Base-by-base conservation (phyloP, 306 rosid genomes). In the Spatholobus suberectus region DNA sequence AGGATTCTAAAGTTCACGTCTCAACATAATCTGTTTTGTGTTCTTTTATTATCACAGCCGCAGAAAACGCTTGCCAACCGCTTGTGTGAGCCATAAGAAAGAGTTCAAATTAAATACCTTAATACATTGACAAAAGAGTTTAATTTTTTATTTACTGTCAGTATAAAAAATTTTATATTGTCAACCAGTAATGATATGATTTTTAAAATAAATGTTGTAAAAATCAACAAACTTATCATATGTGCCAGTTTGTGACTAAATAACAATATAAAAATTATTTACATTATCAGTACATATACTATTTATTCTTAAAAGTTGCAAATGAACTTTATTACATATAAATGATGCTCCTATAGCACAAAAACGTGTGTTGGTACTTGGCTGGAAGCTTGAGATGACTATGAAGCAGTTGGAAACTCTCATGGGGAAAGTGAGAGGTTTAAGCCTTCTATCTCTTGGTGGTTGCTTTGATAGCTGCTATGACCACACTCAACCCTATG, bases 391-490 rank as follows among this genome's bases (percentile, higher is more conserved):
- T 34, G 49, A 84, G 17, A 84, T 78, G 84, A 81, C 82, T 14
- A 87, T 81, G 79, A 87, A 81, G 78, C 62, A 80, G 10, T 55
- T 73, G 2, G 73, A 81, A 75, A 73, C 77, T 40, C 66, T 87
- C 8, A 81, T 85, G 61, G 81, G 65, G 38, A 94, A 89, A 79
- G 80, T 90, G 88, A 81, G 86, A 13, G 81, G 88, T 8, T 80
- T 93, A 6, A 81, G 85, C 7, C 78, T 90, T 59, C 58, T 87
- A 11, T 88, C 89, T 35, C 80, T 87, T 17, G 90, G 96, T 4
- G 94, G 98, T 6, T 96, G 97, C 84, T 90, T 94, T 35, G 98
- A 91, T 54, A 84, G 94, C 13, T 93, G 98, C 83, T 76, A 90
- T 18, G 99, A 94, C 77, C 99, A 87, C 51, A 81, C 88, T 17